Percentiles rank a stretch among this genome's conserved stretches.
These are phyloP conservation scores for Aspergillus sclerotialis DNA, from an alignment of 2,329 filamentous ascomycete genomes.

Conservation along the genomic window DNA sequence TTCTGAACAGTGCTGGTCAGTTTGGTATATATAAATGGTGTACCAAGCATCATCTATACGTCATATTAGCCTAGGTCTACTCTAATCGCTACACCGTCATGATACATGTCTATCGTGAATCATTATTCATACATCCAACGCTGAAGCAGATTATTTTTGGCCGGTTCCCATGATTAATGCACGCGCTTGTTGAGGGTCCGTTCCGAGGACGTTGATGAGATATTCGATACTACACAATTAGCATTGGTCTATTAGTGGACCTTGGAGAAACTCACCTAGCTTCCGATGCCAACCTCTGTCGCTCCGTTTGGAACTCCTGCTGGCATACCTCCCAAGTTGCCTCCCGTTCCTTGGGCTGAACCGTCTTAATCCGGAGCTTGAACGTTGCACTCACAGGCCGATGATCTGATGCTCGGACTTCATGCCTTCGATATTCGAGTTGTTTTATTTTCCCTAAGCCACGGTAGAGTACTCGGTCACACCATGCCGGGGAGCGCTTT, in stretches of 20 bases:
- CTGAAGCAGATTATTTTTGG: conserved; percentile 8
- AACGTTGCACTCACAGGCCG: conserved; percentile 84
- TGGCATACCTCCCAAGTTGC: conserved; percentile 66
- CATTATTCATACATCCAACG: conserved; percentile 27
- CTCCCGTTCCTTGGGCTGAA: conserved; percentile 60
- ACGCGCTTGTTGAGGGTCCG: conserved; percentile 48
- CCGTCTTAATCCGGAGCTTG: conserved; percentile 74
- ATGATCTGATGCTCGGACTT: conserved; percentile 86
- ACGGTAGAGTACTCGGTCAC: conserved; percentile 83
- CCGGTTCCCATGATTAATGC: conserved; percentile 30
- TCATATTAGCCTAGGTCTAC: not conserved
- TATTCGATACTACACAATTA: conserved; percentile 51
- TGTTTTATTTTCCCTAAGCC: conserved; percentile 77
- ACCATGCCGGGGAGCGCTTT: conserved; percentile 90
- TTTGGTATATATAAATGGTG: not conserved
- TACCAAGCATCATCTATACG: not conserved
- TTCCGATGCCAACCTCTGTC: conserved; percentile 59
- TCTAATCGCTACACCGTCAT: conserved; percentile 11
- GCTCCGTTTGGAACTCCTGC: conserved; percentile 65
- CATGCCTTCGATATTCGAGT: conserved; percentile 79
- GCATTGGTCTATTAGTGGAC: conserved; percentile 1
- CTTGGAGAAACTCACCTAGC: conserved; percentile 60
- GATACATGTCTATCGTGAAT: conserved; percentile 34
- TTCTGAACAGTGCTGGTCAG: not conserved
- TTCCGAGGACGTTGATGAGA: conserved; percentile 55